A percentile compares a stretch with the other conserved stretches of the same genome.
Conservation (phyloP, 345 rosid species). For the Eutrema heterophyllum region DNA sequence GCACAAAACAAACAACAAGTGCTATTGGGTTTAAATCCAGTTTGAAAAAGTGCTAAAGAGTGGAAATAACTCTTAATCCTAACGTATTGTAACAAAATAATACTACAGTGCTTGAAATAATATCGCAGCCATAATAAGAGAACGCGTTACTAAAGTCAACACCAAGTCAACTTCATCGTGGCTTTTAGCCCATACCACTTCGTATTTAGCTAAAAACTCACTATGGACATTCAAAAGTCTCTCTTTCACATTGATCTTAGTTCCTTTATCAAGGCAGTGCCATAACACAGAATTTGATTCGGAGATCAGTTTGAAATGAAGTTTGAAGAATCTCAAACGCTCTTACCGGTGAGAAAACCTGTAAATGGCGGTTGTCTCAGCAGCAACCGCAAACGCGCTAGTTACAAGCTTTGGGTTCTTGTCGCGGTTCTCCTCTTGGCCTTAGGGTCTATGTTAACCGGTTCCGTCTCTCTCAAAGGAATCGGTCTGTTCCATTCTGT, state of each 20-base stretch:
- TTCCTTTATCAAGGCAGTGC: slow-evolving; percentile 3
- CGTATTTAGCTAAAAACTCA: not conserved
- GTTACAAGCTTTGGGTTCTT: slow-evolving; percentile 68
- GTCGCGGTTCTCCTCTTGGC: slow-evolving; percentile 68
- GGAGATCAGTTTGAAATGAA: slow-evolving; percentile 28
- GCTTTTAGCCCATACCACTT: slow-evolving; percentile 6
- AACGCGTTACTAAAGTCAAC: slow-evolving; percentile 22
- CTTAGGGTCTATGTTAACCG: slow-evolving; percentile 77
- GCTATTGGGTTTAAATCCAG: too few relatives aligned
- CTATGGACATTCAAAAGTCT: not conserved
- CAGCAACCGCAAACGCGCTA: slow-evolving; percentile 12
- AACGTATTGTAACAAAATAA: too few relatives aligned
- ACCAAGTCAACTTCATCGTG: slow-evolving; percentile 8
- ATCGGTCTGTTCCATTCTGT: slow-evolving; percentile 40
- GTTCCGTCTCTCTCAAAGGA: slow-evolving; percentile 76
- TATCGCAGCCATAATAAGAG: not conserved
- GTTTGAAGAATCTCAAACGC: slow-evolving; percentile 28
- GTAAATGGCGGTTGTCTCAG: slow-evolving; percentile 12
- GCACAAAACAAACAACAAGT: too few relatives aligned
- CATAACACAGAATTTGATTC: not conserved
- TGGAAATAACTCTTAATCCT: too few relatives aligned
- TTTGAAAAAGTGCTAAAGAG: too few relatives aligned
- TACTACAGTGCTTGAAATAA: not conserved
- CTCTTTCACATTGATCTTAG: slow-evolving; percentile 15
- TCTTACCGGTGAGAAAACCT: slow-evolving; percentile 16